Evolutionary conservation across 345 rosid species (phyloP).

Genomic region (Euphorbia peplus): DNA sequence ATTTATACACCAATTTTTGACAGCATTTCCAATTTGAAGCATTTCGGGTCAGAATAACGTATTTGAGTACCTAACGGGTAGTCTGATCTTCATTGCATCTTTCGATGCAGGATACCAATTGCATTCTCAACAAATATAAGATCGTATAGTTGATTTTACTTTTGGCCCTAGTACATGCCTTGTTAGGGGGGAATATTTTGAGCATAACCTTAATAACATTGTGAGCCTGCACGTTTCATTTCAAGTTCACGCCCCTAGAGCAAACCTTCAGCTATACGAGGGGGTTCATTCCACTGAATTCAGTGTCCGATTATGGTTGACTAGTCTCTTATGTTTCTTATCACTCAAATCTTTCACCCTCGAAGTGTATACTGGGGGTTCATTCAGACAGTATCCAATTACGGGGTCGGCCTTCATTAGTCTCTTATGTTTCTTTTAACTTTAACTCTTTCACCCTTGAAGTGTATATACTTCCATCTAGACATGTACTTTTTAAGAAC

Average conservation of each 20-base stretch:
- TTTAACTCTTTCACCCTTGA: slow-evolving; percentile 73
- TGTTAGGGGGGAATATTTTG: no score
- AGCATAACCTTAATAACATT: no score
- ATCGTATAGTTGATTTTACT: no score
- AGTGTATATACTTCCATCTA: slow-evolving; percentile 73
- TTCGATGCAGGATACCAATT: no score
- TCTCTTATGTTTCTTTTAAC: slow-evolving; percentile 52
- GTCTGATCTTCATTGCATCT: no score
- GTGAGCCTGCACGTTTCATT: neutral
- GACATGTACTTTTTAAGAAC: slow-evolving; percentile 54
- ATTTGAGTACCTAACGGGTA: no score
- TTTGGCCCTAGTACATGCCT: no score
- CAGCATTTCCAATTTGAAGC: no score
- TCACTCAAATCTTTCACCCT: slow-evolving; percentile 75
- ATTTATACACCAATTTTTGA: no score
- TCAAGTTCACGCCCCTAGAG: neutral
- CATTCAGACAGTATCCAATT: no score
- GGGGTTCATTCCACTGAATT: neutral
- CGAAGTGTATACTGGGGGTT: slow-evolving; percentile 49
- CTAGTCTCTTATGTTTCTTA: slow-evolving; percentile 43
- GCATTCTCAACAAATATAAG: no score
- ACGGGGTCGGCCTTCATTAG: slow-evolving; percentile 18
- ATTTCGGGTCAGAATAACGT: no score
- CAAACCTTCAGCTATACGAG: neutral
- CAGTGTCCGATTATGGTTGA: neutral